A percentile compares a stretch with the other conserved stretches of the same genome.
Evolutionary conservation across 768 basidiomycete species (phyloP).

Genomic region (Mycena galopus): DNA sequence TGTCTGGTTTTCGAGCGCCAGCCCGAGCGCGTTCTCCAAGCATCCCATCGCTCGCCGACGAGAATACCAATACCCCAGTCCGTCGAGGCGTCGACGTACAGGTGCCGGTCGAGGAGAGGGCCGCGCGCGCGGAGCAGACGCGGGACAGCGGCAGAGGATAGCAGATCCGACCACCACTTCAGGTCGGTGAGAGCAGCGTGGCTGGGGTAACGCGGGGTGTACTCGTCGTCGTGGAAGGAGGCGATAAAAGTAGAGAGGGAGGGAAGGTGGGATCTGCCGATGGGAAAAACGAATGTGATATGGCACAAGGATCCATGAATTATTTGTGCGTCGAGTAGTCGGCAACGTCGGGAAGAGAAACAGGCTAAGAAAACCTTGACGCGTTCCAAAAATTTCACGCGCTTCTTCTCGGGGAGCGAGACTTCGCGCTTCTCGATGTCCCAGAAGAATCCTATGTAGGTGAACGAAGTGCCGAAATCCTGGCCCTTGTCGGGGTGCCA

Average conservation of each 20-base stretch:
- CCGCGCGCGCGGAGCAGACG: background rate
- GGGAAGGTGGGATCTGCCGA: conserved; percentile 6
- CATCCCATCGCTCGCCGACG: conserved; percentile 35
- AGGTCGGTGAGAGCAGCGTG: background rate
- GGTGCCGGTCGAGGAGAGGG: background rate
- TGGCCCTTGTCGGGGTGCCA: conserved; percentile 8
- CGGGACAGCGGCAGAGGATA: background rate
- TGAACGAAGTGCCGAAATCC: background rate
- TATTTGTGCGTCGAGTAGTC: background rate
- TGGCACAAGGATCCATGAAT: conserved; percentile 22
- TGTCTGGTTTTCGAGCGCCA: conserved; percentile 33
- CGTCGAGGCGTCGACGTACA: conserved; percentile 40
- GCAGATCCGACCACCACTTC: background rate
- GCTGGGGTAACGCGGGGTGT: background rate
- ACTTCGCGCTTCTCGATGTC: background rate
- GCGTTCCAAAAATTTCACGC: conserved; percentile 38
- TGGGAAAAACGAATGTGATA: conserved; percentile 1
- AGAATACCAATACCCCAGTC: conserved; percentile 44
- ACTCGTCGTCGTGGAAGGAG: background rate
- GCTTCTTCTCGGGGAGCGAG: conserved; percentile 26
- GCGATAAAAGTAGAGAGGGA: background rate
- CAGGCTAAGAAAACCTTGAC: background rate
- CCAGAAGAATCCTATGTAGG: background rate
- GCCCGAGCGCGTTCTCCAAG: conserved; percentile 11
- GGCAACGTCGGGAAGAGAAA: background rate